Conservation (phyloP, 129 eudicot genomes). For the Arctium lappa region DNA sequence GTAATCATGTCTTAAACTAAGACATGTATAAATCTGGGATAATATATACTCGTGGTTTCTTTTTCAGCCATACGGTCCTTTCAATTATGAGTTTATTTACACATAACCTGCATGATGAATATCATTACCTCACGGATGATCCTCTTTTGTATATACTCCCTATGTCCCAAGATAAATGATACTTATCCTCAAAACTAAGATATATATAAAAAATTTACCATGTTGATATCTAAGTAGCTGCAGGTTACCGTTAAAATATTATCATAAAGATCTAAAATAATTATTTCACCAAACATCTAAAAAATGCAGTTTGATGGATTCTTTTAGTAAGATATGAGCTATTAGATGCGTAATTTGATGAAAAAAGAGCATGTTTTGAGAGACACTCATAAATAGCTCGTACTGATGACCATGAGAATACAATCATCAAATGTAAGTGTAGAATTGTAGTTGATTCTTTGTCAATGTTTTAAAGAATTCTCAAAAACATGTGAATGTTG, state of each 20-base stretch:
- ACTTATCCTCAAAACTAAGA: neutral
- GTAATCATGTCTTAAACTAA: neutral
- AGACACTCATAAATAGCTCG: neutral
- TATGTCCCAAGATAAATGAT: neutral
- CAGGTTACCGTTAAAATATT: neutral
- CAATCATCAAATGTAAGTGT: conserved; percentile 3
- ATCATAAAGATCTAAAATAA: neutral
- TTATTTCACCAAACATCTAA: neutral
- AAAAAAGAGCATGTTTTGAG: neutral
- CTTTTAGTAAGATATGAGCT: neutral
- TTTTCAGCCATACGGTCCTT: neutral
- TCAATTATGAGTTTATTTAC: conserved; percentile 2
- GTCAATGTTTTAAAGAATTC: neutral
- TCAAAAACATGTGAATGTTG: neutral
- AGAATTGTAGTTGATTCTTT: neutral
- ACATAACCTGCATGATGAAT: neutral
- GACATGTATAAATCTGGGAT: neutral
- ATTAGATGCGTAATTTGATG: neutral
- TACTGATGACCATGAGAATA: neutral
- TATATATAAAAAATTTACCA: neutral
- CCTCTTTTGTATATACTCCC: neutral
- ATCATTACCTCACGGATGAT: conserved; percentile 1
- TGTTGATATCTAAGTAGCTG: conserved; percentile 4
- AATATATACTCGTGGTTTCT: neutral
- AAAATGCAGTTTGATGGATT: conserved; percentile 3